Evolutionary conservation across 78 protist species (phyloP), one percentile per base, ranked within the genome.

Genomic region (Ministeria vibrans): DNA sequence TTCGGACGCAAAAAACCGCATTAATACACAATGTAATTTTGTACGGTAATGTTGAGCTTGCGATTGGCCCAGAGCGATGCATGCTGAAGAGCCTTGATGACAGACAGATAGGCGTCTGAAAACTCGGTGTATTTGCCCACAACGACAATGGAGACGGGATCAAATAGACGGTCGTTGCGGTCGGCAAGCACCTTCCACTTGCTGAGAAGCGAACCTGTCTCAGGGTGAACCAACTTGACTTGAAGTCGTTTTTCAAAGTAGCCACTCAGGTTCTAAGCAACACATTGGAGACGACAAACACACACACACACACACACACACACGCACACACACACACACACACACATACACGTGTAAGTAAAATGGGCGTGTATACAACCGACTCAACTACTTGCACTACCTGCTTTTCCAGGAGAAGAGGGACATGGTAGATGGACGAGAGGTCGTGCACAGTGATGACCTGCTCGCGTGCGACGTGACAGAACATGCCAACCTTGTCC

Each of bases 121-220:
- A 90, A 83, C 41, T 81, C 90, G 25, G 95, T 94, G 91, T 96
- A 96, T 85, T 96, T 96, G 49, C 99, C 96, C 9, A 93, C 96
- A 25, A 92, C n/a, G 13, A 84, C 91, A 73, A 92, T 91, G 43
- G 2, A 1, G 30, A 89, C 89, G 15, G 0, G 9, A 32, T 46
- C 82, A 18, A 1, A 59, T 25, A 76, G 53, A 28, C 75, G 36
- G 34, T 79, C 80, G 68, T 45, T 64, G 41, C 74, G 61, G 63
- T 38, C 70, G 7, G 88, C 71, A 41, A 82, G 42, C 49, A 42
- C 5, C n/a, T 22, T 6, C 85, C 73, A 70, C 39, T 71, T 63
- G 25, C n/a, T 0, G 20, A n/a, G n/a, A n/a, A n/a, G n/a, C n/a
- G n/a, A n/a, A n/a, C n/a, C n/a, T n/a, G n/a, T n/a, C n/a, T n/a